These are phyloP conservation scores for Bromus sterilis DNA, from an alignment of 176 grass and related monocot species.

Conservation along the genomic window DNA sequence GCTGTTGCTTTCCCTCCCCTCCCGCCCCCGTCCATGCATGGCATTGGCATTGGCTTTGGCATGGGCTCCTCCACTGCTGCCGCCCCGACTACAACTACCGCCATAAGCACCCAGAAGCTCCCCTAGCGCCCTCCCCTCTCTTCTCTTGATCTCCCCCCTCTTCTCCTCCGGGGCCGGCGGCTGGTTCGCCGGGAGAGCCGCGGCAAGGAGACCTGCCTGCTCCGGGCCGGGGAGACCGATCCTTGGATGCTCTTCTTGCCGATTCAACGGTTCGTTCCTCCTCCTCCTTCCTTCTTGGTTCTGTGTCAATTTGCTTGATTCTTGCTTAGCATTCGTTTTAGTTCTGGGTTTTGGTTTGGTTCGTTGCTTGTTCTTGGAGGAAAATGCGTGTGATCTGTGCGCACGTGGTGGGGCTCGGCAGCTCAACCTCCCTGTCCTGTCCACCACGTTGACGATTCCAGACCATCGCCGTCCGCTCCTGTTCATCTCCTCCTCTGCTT, in stretches of 20 bases:
- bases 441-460: not conserved
- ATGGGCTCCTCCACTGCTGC: slow-evolving; percentile 11
- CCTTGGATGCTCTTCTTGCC: not conserved
- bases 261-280: not conserved
- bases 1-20: slow-evolving; percentile 42
- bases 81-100: not conserved
- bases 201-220: not conserved
- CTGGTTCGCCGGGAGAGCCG: not conserved
- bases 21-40: not conserved
- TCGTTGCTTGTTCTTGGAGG: not conserved
- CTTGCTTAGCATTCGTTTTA: not conserved
- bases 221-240: not conserved
- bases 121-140: not conserved
- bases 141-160: not conserved
- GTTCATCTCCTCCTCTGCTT: slow-evolving; percentile 3
- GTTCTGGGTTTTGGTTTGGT: not conserved
- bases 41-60: not conserved
- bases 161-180: too few species aligned
- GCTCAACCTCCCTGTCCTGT: not conserved
- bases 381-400: slow-evolving; percentile 32
- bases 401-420: slow-evolving; percentile 35
- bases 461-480: not conserved
- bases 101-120: slow-evolving; percentile 10
- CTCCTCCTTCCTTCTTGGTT: not conserved
- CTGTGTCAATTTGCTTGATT: not conserved